Percentiles rank a stretch among this genome's conserved stretches.
Conservation (phyloP, 1,284 basidiomycete genomes). For the Papiliotrema fonsecae region DNA sequence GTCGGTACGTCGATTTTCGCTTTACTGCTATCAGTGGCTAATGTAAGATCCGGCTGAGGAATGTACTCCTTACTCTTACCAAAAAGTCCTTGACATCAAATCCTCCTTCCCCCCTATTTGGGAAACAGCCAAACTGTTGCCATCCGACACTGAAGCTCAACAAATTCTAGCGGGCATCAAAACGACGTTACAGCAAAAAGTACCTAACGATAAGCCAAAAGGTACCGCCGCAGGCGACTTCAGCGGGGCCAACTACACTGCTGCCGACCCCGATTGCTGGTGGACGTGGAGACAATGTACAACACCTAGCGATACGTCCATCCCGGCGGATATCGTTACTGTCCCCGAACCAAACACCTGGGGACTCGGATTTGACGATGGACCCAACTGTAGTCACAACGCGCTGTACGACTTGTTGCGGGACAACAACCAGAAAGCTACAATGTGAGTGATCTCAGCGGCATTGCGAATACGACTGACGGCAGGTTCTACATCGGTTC, state of each 20-base stretch:
- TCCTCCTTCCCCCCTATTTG: conserved; percentile 44
- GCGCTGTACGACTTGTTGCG: conserved; percentile 53
- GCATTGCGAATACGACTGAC: not conserved
- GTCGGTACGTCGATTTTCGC: not conserved
- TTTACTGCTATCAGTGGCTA: not conserved
- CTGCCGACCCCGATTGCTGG: conserved; percentile 46
- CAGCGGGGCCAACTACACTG: conserved; percentile 26
- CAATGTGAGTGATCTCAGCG: conserved; percentile 36
- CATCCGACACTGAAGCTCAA: conserved; percentile 44
- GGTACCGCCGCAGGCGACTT: conserved; percentile 39
- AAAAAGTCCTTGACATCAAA: conserved; percentile 21
- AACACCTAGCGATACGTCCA: conserved; percentile 24
- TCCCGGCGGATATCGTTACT: conserved; percentile 45
- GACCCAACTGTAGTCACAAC: conserved; percentile 52
- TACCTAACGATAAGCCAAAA: conserved; percentile 39
- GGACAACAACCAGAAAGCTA: conserved; percentile 52
- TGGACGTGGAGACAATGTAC: conserved; percentile 47
- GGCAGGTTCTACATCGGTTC: conserved; percentile 49
- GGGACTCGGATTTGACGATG: conserved; percentile 54
- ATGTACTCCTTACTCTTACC: conserved; percentile 41
- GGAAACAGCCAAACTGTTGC: conserved; percentile 43
- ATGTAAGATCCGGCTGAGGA: conserved; percentile 14
- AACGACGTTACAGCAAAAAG: conserved; percentile 34
- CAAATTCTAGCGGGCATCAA: conserved; percentile 38
- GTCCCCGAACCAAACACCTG: conserved; percentile 52